Base-by-base conservation (phyloP, 495 filamentous ascomycete genomes). In the Tetracladium setigerum region DNA sequence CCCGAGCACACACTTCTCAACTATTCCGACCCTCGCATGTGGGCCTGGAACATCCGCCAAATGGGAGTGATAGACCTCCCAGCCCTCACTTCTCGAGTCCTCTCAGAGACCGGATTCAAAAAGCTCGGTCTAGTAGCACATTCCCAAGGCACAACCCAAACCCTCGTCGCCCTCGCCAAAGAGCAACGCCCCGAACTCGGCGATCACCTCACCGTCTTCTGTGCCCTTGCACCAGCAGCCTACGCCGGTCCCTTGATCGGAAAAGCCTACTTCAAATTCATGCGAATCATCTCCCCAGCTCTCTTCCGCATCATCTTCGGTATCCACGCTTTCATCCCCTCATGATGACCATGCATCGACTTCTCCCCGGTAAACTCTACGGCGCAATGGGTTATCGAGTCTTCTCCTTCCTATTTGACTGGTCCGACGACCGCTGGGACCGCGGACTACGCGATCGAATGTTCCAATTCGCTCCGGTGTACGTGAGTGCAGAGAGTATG, bases 11-110 rank as follows among this genome's bases (percentile, higher is more conserved):
- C 73, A 1, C 67, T 81, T 11, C 70, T 97, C 37, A 69, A 71
- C 1, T 77, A 82, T 49, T 67, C 67, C 14, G 91, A 97, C 57
- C 91, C 91, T 5, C 78, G 90, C 15, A 95, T 97, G 89, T 97
- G 91, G 91, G 77, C 83, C 10, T 97, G 91, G 91, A 95, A 95
- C 57, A 94, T 96, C 46, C 78, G 86, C 0, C 88, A 95, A 65
- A 91, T 96, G 81, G 92, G 91, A 12, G 81, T 87, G 0, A 77
- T 94, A 50, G 91, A 97, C 61, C 76, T 97, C n/a, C 73, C 92
- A 1, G 89, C 89, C 1, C 73, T 96, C n/a, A 74, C 89, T 12
- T 84, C 84, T 9, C 84, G 87, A 14, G 87, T 96, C 5, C 70
- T 95, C 0, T 75, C 70, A 44, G 84, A 92, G 60, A 95, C 91